Conservation (phyloP, 2,329 filamentous ascomycete genomes). For the Colletotrichum horii region DNA sequence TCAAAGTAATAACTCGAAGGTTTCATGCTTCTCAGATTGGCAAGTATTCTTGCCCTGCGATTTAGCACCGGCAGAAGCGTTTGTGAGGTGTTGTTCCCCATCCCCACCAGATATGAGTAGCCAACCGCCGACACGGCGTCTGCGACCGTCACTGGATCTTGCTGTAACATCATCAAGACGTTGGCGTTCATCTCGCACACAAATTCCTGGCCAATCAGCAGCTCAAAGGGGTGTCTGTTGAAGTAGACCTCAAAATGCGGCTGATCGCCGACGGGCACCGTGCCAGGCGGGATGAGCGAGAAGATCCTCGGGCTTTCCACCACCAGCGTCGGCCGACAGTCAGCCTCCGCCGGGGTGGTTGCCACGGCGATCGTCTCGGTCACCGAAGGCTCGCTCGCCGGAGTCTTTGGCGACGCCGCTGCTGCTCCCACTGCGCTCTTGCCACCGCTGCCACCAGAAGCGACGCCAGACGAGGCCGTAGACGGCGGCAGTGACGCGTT, state of each 20-base stretch:
- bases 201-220: slow-evolving; percentile 34
- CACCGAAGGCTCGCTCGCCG: neutral
- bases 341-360: neutral
- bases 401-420: neutral
- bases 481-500: neutral
- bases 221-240: slow-evolving; percentile 30
- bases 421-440: neutral
- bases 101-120: slow-evolving; percentile 28
- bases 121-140: slow-evolving; percentile 34
- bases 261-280: slow-evolving; percentile 29
- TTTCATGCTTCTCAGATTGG: slow-evolving; percentile 27
- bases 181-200: slow-evolving; percentile 36
- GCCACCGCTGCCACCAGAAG: neutral
- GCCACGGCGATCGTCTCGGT: neutral
- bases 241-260: slow-evolving; percentile 34
- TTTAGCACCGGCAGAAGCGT: slow-evolving; percentile 28
- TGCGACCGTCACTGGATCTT: slow-evolving; percentile 29
- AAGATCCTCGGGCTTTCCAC: slow-evolving; percentile 8
- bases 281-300: slow-evolving; percentile 28
- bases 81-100: neutral
- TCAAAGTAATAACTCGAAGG: slow-evolving; percentile 27
- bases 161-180: slow-evolving; percentile 32
- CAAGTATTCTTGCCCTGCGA: slow-evolving; percentile 31
- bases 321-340: neutral
- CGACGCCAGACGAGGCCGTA: neutral